A percentile compares a stretch with the other conserved stretches of the same genome.
Evolutionary conservation across 2,329 filamentous ascomycete genomes (phyloP).

Genomic region (Sclerotinia spermophila): DNA sequence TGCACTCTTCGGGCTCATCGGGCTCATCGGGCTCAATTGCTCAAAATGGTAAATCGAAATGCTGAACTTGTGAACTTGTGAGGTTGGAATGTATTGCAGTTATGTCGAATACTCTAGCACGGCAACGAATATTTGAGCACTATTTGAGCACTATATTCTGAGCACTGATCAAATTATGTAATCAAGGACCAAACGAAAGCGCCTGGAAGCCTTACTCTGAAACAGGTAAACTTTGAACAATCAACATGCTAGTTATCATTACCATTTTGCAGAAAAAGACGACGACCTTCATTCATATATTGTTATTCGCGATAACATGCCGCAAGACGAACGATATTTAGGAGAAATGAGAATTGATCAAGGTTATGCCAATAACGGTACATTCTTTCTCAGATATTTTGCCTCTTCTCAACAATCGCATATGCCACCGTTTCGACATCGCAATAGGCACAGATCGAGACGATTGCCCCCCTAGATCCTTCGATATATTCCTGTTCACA

Average conservation of each 20-base stretch:
- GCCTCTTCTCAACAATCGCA: slow-evolving; percentile 6
- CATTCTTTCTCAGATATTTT: neutral
- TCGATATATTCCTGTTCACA: neutral
- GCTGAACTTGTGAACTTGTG: neutral
- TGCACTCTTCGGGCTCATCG: too few relatives aligned
- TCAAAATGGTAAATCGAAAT: too few relatives aligned
- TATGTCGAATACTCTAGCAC: neutral
- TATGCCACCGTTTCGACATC: slow-evolving; percentile 7
- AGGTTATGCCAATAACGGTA: neutral
- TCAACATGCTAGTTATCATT: neutral
- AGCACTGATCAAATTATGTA: neutral
- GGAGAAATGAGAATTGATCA: neutral
- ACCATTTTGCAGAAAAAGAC: neutral
- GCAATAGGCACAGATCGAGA: slow-evolving; percentile 4
- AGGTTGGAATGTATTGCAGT: neutral
- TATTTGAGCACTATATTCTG: neutral
- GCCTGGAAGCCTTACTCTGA: neutral
- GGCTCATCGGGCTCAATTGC: too few relatives aligned
- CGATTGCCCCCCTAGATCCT: neutral
- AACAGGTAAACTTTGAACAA: neutral
- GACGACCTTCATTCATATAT: neutral
- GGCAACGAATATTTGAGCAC: neutral
- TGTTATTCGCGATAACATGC: neutral
- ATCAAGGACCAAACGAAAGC: neutral
- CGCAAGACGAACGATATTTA: neutral